Conservation (phyloP, 2,329 filamentous ascomycete genomes). For the Conoideocrella luteorostrata region DNA sequence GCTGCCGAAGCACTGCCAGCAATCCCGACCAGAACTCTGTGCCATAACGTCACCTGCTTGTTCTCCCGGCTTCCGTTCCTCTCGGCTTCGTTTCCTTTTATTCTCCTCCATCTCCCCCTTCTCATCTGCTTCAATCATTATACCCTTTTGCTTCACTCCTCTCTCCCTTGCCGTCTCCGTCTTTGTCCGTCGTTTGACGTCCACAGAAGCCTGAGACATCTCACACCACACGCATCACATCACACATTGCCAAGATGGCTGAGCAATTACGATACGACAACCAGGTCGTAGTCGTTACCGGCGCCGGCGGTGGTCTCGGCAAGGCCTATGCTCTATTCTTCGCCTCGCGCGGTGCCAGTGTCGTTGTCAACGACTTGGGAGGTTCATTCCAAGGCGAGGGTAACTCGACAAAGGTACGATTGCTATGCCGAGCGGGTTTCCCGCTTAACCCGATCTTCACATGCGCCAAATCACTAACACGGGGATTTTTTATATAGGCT, state of each 20-base stretch:
- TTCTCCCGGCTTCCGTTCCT: conserved; percentile 1
- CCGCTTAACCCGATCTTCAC: too few relatives aligned
- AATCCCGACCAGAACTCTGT: neutral
- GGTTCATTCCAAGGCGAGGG: conserved; percentile 92
- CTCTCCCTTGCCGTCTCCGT: conserved; percentile 7
- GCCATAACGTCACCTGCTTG: conserved; percentile 4
- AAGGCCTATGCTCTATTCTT: conserved; percentile 87
- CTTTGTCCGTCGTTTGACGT: conserved; percentile 8
- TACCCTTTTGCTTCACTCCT: conserved; percentile 4
- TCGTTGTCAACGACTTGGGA: conserved; percentile 95
- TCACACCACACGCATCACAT: conserved; percentile 7
- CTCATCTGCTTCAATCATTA: conserved; percentile 8
- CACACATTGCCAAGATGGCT: conserved; percentile 43
- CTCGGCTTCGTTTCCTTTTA: conserved; percentile 1
- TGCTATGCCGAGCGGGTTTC: neutral
- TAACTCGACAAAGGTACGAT: conserved; percentile 67
- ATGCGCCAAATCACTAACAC: neutral
- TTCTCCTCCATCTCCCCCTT: conserved; percentile 6
- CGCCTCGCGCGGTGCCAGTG: conserved; percentile 81
- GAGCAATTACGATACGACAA: conserved; percentile 72
- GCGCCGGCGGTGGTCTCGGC: conserved; percentile 72
- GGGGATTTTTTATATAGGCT: conserved; percentile 44
- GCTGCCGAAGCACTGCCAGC: neutral
- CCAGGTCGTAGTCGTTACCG: conserved; percentile 78
- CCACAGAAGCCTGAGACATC: neutral